A percentile compares a stretch with the other conserved stretches of the same genome.
These are phyloP conservation scores for Solanum gandarillasii DNA, from an alignment of 257 asterid genomes.

Conservation along the genomic window DNA sequence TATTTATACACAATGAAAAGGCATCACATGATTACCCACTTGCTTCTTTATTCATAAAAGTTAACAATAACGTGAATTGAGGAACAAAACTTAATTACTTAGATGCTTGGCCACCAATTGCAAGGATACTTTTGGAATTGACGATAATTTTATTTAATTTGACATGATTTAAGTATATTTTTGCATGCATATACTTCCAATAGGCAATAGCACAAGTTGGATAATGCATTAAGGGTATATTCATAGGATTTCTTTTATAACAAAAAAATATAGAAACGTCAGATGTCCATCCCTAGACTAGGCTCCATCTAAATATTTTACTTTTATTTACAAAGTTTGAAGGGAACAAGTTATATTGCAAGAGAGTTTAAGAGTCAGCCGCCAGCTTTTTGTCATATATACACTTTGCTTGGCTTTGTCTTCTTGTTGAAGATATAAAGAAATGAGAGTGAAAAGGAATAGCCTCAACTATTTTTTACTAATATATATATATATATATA, in stretches of 20 bases:
- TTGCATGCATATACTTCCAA: neutral
- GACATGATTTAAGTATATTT: no score
- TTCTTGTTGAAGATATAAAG: neutral
- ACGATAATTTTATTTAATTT: no score
- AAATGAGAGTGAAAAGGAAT: neutral
- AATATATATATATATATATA: neutral
- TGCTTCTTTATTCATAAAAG: neutral
- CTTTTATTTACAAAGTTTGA: neutral
- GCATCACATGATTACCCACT: neutral
- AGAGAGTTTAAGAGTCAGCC: neutral
- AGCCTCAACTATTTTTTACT: neutral
- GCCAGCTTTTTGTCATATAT: neutral
- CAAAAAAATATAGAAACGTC: neutral
- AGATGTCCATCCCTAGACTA: neutral
- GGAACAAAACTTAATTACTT: neutral
- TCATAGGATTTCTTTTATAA: no score
- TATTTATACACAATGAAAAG: neutral
- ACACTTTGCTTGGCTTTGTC: neutral
- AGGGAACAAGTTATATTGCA: neutral
- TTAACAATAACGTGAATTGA: neutral
- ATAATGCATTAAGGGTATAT: neutral
- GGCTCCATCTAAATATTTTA: neutral
- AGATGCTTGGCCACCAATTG: neutral
- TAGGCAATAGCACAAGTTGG: neutral
- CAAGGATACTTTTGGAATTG: no score